These are phyloP conservation scores for Chionographis japonica DNA, from an alignment of 106 monocot genomes.

Conservation along the genomic window DNA sequence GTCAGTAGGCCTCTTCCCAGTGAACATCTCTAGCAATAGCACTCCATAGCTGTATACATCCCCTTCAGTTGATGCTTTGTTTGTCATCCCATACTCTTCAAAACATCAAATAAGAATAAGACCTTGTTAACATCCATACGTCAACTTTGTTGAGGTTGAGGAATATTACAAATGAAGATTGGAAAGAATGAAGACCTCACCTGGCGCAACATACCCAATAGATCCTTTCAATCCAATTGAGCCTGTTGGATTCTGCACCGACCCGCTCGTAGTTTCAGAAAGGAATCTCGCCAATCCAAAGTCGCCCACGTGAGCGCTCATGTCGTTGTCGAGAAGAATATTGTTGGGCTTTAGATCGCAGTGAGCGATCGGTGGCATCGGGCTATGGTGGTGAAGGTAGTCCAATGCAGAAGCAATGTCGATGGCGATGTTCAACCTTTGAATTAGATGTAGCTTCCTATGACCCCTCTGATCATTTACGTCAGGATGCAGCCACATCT, in stretches of 20 bases:
- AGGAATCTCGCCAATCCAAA: constrained; percentile 4
- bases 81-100: constrained; percentile 4
- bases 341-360: background rate
- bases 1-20: constrained; percentile 11
- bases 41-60: constrained; percentile 16
- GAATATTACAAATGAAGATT: background rate
- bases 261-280: too few relatives aligned
- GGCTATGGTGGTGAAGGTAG: too few relatives aligned
- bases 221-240: background rate
- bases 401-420: too few relatives aligned
- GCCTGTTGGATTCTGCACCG: background rate
- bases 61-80: background rate
- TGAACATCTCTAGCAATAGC: constrained; percentile 15
- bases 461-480: background rate
- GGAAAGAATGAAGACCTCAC: too few relatives aligned
- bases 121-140: too few relatives aligned
- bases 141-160: background rate
- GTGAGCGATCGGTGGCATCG: too few relatives aligned
- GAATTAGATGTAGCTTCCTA: background rate
- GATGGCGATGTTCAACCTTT: too few relatives aligned
- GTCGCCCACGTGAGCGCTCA: constrained; percentile 1
- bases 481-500: background rate
- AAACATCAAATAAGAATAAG: background rate
- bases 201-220: background rate
- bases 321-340: constrained; percentile 6